Percentiles rank a stretch among this genome's conserved stretches.
Evolutionary conservation across 176 grass and related monocot species (phyloP).

Genomic region (Lolium multiflorum): DNA sequence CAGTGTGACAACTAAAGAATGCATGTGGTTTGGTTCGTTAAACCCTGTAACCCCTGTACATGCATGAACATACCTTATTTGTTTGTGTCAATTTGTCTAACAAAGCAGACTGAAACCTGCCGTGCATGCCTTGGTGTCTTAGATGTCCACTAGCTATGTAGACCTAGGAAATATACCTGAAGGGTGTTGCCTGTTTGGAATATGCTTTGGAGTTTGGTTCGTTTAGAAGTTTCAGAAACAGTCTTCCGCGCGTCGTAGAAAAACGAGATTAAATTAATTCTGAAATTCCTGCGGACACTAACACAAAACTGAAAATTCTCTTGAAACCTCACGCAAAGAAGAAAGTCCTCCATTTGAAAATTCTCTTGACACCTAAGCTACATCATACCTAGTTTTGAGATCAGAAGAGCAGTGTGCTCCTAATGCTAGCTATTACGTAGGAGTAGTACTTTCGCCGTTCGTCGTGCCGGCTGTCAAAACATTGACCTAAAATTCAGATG

Average conservation of each 20-base stretch:
- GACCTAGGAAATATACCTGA: not conserved
- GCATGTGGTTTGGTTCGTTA: slow-evolving; percentile 35
- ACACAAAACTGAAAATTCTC: not conserved
- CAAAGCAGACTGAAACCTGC: not conserved
- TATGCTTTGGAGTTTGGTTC: not conserved
- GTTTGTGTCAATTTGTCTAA: slow-evolving; percentile 43
- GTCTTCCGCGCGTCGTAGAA: too few relatives aligned
- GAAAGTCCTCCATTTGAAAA: too few relatives aligned
- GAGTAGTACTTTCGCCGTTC: not conserved
- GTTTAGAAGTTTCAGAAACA: not conserved
- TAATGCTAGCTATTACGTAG: too few relatives aligned
- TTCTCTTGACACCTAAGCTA: too few relatives aligned
- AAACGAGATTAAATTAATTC: not conserved
- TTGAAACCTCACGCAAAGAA: too few relatives aligned
- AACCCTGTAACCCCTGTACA: slow-evolving; percentile 31
- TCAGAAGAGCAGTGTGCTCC: not conserved
- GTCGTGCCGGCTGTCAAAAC: not conserved
- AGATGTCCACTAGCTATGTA: not conserved
- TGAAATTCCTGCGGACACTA: not conserved
- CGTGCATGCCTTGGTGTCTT: not conserved
- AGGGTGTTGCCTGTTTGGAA: not conserved
- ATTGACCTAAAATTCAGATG: not conserved
- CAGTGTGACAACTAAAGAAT: slow-evolving; percentile 30
- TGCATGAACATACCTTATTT: slow-evolving; percentile 39
- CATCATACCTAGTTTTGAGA: not conserved